These are phyloP conservation scores for Coprinopsis strossmayeri DNA, from an alignment of 768 basidiomycete genomes.

Conservation along the genomic window DNA sequence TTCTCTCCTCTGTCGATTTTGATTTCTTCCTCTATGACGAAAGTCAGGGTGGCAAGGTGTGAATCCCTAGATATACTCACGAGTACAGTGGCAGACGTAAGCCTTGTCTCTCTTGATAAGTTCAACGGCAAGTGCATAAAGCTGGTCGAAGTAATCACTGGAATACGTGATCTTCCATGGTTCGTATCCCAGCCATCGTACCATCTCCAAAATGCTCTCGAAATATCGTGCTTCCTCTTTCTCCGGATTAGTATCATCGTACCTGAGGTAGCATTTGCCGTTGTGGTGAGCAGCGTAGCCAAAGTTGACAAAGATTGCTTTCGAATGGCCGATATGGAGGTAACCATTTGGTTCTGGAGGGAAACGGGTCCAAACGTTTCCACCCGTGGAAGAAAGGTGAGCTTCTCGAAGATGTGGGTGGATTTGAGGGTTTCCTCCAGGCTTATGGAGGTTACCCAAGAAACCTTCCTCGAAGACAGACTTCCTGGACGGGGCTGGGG, in stretches of 20 bases:
- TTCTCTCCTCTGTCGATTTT: conserved; percentile 83
- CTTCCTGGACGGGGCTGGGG: conserved; percentile 32
- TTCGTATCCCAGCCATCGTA: conserved; percentile 96
- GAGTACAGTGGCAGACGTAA: conserved; percentile 94
- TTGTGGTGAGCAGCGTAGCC: conserved; percentile 94
- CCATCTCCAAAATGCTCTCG: conserved; percentile 91
- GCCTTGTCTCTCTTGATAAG: conserved; percentile 87
- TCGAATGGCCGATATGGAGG: conserved; percentile 94
- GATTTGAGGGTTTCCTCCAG: conserved; percentile 89
- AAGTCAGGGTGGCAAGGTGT: conserved; percentile 6
- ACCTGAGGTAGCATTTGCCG: conserved; percentile 92
- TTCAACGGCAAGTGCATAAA: conserved; percentile 84
- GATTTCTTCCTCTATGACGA: conserved; percentile 78
- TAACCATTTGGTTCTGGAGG: conserved; percentile 98
- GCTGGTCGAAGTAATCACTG: conserved; percentile 88
- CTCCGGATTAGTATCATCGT: conserved; percentile 98
- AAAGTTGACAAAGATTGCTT: conserved; percentile 97
- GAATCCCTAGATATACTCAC: conserved; percentile 41
- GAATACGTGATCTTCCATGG: conserved; percentile 99
- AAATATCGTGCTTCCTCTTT: conserved; percentile 96
- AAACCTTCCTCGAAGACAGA: conserved; percentile 93
- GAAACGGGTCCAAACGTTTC: conserved; percentile 90
- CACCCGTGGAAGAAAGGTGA: conserved; percentile 75
- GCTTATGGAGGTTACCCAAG: conserved; percentile 85
- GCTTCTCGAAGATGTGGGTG: conserved; percentile 68